phyloP scores from a whole-genome alignment of 2,329 filamentous ascomycete genomes.

The Diaporthe sp. region DNA sequence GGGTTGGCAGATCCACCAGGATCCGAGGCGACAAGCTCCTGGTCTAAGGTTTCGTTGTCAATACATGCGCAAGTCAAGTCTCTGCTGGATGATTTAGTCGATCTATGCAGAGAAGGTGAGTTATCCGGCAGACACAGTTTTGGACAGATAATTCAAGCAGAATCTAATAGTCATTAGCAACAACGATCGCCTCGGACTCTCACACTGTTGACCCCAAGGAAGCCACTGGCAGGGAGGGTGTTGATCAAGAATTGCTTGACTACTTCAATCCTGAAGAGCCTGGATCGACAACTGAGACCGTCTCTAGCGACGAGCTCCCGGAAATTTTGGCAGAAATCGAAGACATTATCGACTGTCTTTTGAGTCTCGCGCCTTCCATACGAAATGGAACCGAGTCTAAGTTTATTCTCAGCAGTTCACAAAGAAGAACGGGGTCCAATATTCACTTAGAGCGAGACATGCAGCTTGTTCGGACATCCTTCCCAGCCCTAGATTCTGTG shows the following conservation, averaged over 20 bases:
- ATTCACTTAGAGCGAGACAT: not conserved
- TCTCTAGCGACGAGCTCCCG: not conserved
- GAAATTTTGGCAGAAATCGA: not conserved
- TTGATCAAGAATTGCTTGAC: not conserved
- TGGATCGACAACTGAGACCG: not conserved
- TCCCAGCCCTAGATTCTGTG: not conserved
- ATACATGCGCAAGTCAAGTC: not conserved
- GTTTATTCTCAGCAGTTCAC: not conserved
- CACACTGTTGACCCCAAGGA: no score
- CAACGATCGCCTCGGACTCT: not conserved
- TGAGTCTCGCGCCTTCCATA: not conserved
- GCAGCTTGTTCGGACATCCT: not conserved
- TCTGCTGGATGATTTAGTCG: not conserved
- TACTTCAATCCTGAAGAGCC: not conserved
- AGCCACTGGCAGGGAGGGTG: no score
- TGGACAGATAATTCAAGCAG: not conserved
- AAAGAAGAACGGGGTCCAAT: no score
- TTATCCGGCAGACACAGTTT: not conserved
- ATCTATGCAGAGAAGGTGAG: not conserved
- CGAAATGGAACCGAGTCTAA: not conserved
- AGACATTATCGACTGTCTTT: not conserved
- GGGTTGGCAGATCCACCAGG: not conserved
- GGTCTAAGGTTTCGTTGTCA: not conserved
- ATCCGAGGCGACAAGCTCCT: not conserved
- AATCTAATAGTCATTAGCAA: not conserved